Base-by-base conservation (phyloP, 2,329 filamentous ascomycete genomes). In the Nigrograna mackinnonii region DNA sequence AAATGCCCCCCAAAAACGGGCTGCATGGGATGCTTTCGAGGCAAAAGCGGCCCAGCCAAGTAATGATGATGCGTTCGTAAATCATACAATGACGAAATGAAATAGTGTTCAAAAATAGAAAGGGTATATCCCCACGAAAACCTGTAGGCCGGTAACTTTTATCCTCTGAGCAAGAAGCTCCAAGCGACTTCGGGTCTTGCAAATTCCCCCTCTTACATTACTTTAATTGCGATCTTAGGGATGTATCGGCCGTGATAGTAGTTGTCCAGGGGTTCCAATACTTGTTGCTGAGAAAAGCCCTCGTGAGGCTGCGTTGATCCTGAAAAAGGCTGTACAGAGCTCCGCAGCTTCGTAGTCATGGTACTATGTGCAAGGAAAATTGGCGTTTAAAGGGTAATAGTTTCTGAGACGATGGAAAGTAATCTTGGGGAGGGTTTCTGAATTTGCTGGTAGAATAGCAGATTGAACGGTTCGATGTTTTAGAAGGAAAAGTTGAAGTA, bases 401-500 rank as follows among this genome's bases (percentile, higher is more conserved):
- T n/a, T n/a, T n/a, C n/a, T n/a, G n/a, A n/a, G n/a, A n/a, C n/a
- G n/a, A n/a, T n/a, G n/a, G n/a, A n/a, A n/a, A n/a, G n/a, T n/a
- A n/a, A n/a, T n/a, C n/a, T n/a, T n/a, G n/a, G n/a, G n/a, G n/a
- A n/a, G n/a, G n/a, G n/a, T n/a, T n/a, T n/a, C n/a, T 33, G 31
- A 9, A 11, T 33, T 33, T 11, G 31, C 7, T 33, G 9, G 9
- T 33, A 9, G 31, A 11, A 33, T 12, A 33, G 9, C 31, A 7
- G 11, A 17, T 11, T 33, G 31, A 17, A 11, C 16, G 81, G 82
- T 54, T 85, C 81, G 31, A 86, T 65, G 3, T 85, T 81, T 21
- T 30, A 30, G 0, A 83, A 82, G 5, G 83, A 83, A 9, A 84
- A 75, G 17, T 85, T 72, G 54, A 83, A 84, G 59, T 79, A 79